Conservation (phyloP, 768 basidiomycete genomes). For the Leccinum rimulosum region DNA sequence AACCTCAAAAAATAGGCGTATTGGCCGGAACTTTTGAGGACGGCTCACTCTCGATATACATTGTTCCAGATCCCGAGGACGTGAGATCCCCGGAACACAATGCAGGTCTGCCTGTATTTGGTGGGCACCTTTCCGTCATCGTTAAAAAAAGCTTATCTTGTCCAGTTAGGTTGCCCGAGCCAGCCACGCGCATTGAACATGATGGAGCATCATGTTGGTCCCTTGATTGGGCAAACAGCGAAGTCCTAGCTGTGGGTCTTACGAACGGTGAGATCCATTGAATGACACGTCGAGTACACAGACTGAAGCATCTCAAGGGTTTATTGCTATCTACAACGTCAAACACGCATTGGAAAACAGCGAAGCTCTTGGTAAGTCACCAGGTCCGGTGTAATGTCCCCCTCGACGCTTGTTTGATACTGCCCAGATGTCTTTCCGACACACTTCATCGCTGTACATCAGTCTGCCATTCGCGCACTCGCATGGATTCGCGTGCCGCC, state of each 20-base stretch:
- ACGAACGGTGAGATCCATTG: constrained; percentile 60
- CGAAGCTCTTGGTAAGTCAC: constrained; percentile 31
- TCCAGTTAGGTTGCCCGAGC: constrained; percentile 58
- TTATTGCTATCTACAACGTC: constrained; percentile 58
- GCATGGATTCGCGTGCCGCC: constrained; percentile 74
- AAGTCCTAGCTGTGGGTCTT: constrained; percentile 76
- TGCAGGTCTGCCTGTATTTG: constrained; percentile 41
- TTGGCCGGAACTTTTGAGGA: constrained; percentile 86
- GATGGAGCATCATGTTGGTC: constrained; percentile 76
- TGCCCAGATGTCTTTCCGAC: constrained; percentile 52
- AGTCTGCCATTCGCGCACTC: constrained; percentile 75
- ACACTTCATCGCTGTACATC: constrained; percentile 71
- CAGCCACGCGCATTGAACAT: constrained; percentile 69
- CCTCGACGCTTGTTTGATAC: not conserved
- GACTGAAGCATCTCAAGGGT: constrained; percentile 36
- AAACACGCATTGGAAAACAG: constrained; percentile 39
- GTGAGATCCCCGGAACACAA: constrained; percentile 33
- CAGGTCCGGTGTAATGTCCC: not conserved
- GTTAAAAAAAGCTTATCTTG: not conserved
- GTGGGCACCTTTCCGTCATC: constrained; percentile 36
- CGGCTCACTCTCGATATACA: constrained; percentile 76
- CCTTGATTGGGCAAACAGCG: constrained; percentile 90
- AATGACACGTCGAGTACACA: not conserved
- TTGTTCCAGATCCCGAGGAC: constrained; percentile 75
- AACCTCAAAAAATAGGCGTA: constrained; percentile 70